These are phyloP conservation scores for Fusarium bactridioides DNA, from an alignment of 2,329 filamentous ascomycete species.

Conservation along the genomic window DNA sequence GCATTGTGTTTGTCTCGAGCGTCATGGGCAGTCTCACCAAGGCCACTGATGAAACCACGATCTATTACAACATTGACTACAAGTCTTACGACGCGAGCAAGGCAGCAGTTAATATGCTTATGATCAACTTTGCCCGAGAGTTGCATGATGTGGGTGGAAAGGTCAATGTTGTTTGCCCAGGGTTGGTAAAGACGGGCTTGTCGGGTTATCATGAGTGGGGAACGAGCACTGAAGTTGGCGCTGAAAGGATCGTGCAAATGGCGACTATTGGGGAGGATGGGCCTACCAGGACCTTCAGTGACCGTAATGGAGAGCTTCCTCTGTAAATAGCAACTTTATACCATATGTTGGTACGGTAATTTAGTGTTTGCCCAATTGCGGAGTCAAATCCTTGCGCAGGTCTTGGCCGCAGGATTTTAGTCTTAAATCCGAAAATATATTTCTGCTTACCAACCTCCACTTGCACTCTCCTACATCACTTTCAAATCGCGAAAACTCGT, in stretches of 20 bases:
- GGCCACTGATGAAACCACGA: conserved; percentile 39
- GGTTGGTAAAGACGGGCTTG: conserved; percentile 46
- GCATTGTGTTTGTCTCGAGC: conserved; percentile 51
- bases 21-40: conserved; percentile 46
- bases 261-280: conserved; percentile 43
- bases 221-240: conserved; percentile 39
- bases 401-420: neutral
- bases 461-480: fast-evolving
- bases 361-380: neutral
- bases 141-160: conserved; percentile 43
- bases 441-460: conserved; percentile 1
- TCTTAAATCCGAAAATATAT: conserved; percentile 13
- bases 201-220: conserved; percentile 22
- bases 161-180: conserved; percentile 50
- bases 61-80: conserved; percentile 41
- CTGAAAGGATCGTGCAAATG: conserved; percentile 43
- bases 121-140: conserved; percentile 44
- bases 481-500: too few species aligned
- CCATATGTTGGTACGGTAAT: too few species aligned
- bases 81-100: conserved; percentile 52
- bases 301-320: conserved; percentile 34
- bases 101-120: conserved; percentile 53
- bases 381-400: too few species aligned
- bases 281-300: conserved; percentile 41
- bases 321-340: conserved; percentile 6